These are phyloP conservation scores for Stachybotrys chartarum DNA, from an alignment of 2,329 filamentous ascomycete genomes.

Conservation along the genomic window DNA sequence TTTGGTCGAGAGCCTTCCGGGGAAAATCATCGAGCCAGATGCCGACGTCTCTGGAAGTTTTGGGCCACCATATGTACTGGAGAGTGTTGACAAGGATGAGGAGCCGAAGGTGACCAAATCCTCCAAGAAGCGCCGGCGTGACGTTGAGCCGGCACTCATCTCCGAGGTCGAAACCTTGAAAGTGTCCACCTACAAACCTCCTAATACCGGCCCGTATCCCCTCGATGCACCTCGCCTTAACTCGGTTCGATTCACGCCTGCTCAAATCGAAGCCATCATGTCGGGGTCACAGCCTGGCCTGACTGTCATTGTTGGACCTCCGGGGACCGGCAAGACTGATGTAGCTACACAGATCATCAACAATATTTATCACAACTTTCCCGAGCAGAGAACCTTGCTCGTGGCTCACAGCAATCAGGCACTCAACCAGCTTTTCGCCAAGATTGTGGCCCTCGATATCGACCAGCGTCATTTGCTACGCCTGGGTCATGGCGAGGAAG, in stretches of 20 bases:
- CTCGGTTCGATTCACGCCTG: slow-evolving; percentile 77
- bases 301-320: slow-evolving; percentile 88
- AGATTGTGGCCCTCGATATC: slow-evolving; percentile 93
- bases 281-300: slow-evolving; percentile 92
- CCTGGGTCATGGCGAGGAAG: slow-evolving; percentile 91
- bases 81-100: slow-evolving; percentile 51
- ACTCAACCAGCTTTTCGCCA: slow-evolving; percentile 93
- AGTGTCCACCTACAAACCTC: slow-evolving; percentile 84
- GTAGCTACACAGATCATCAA: slow-evolving; percentile 98
- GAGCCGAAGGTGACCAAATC: slow-evolving; percentile 47
- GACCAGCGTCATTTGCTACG: slow-evolving; percentile 90
- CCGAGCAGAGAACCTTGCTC: slow-evolving; percentile 81
- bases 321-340: slow-evolving; percentile 98
- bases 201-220: slow-evolving; percentile 84
- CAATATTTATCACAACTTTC: slow-evolving; percentile 98
- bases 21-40: slow-evolving; percentile 74
- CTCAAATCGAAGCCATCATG: slow-evolving; percentile 85
- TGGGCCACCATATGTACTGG: slow-evolving; percentile 79
- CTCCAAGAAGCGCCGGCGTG: slow-evolving; percentile 82
- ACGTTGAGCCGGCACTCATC: slow-evolving; percentile 60
- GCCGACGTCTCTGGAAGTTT: slow-evolving; percentile 67
- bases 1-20: slow-evolving; percentile 81
- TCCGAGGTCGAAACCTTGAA: slow-evolving; percentile 61
- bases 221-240: slow-evolving; percentile 79
- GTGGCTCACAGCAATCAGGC: slow-evolving; percentile 98